Percentiles rank a stretch among this genome's conserved stretches.
These are phyloP conservation scores for Rhizoclosmatium sp. DNA, from an alignment of 192 early-diverging fungal genomes.

Conservation along the genomic window DNA sequence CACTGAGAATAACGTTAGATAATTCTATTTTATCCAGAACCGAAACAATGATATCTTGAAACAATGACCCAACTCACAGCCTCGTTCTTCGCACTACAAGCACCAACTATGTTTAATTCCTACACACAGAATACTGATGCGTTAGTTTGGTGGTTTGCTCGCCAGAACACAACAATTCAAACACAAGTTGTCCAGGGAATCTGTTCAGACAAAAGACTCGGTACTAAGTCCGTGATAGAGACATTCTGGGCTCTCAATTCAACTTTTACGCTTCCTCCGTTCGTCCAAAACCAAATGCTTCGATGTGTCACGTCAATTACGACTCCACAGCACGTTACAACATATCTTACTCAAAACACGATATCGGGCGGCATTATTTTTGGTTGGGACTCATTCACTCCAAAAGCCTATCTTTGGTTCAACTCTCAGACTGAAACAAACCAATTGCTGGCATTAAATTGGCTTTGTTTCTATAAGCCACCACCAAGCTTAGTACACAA, in stretches of 20 bases:
- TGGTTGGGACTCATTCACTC: neutral
- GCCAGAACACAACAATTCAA: neutral
- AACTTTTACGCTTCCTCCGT: neutral
- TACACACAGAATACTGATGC: neutral
- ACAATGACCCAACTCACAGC: neutral
- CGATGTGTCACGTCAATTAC: neutral
- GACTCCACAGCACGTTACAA: neutral
- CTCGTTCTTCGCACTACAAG: neutral
- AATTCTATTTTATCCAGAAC: too few species aligned
- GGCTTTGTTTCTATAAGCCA: neutral
- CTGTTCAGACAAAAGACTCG: neutral
- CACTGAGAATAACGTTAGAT: too few species aligned
- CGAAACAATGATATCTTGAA: neutral
- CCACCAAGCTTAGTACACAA: neutral
- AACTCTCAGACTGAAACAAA: neutral
- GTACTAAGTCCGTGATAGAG: neutral
- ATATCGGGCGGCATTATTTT: neutral
- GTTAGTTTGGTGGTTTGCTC: neutral
- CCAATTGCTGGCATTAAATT: neutral
- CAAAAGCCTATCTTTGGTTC: neutral
- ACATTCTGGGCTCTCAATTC: neutral
- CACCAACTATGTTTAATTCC: neutral
- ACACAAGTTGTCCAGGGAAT: neutral
- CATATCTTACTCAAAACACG: neutral
- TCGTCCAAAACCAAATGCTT: neutral